A percentile compares a stretch with the other conserved stretches of the same genome.
These are phyloP conservation scores for Hyphopichia wangnamkhiaoensis DNA, from an alignment of 1,139 yeast genomes.

Conservation along the genomic window DNA sequence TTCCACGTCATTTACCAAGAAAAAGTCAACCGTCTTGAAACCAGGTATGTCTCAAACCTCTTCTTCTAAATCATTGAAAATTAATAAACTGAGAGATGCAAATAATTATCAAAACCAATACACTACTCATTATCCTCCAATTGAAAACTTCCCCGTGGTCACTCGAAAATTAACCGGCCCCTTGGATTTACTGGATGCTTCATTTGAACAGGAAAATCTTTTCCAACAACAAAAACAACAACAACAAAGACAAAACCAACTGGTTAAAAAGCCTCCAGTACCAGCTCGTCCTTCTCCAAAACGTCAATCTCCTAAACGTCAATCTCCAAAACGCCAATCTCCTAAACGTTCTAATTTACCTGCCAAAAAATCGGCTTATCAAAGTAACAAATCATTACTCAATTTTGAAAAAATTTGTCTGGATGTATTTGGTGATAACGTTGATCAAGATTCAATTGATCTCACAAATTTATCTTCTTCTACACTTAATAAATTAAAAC, in stretches of 20 bases:
- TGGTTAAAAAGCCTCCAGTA: neutral
- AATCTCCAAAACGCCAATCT: neutral
- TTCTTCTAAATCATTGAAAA: constrained; percentile 20
- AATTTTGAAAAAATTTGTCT: constrained; percentile 36
- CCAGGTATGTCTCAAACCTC: constrained; percentile 27
- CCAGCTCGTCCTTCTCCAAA: neutral
- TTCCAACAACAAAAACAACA: neutral
- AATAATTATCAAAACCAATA: too few relatives aligned
- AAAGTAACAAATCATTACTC: constrained; percentile 24
- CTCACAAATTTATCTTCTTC: neutral
- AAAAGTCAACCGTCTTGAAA: constrained; percentile 29
- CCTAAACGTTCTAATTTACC: neutral
- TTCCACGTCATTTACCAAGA: constrained; percentile 42
- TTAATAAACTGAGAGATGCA: neutral
- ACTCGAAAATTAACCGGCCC: constrained; percentile 28
- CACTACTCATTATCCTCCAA: neutral
- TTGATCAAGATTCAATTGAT: neutral
- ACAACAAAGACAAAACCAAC: neutral
- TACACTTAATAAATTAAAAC: constrained; percentile 12
- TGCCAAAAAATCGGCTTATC: neutral
- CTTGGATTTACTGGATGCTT: constrained; percentile 12
- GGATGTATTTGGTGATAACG: constrained; percentile 26
- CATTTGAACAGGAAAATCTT: constrained; percentile 1
- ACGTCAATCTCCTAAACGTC: neutral
- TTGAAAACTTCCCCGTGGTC: constrained; percentile 15